phyloP scores from a whole-genome alignment of 441 rosid species.

The Erodium trifolium region DNA sequence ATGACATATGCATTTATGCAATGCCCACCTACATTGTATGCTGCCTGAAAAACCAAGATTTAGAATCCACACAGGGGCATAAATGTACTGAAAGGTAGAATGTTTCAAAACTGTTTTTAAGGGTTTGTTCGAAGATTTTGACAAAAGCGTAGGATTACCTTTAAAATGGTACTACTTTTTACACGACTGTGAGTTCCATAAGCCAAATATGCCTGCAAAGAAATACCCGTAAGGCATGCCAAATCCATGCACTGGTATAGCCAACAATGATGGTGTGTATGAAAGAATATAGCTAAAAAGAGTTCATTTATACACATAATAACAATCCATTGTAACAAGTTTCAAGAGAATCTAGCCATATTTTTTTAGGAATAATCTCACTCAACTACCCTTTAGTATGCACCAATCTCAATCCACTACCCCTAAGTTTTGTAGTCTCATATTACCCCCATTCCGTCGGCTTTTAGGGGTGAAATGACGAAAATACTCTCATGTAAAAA shows the following conservation, averaged over 20 bases:
- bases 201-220: constrained; percentile 66
- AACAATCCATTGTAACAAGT: not conserved
- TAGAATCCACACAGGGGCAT: not conserved
- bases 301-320: not conserved
- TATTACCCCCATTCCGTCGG: no score
- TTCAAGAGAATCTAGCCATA: no score
- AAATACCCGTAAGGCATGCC: not conserved
- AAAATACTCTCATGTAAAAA: no score
- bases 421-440: no score
- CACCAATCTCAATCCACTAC: no score
- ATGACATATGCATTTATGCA: constrained; percentile 49
- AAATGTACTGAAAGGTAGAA: constrained; percentile 3
- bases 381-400: no score
- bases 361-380: no score
- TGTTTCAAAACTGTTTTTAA: not conserved
- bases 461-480: no score
- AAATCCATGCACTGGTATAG: not conserved
- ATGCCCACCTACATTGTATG: constrained; percentile 63
- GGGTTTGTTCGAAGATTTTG: not conserved
- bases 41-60: constrained; percentile 27
- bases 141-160: constrained; percentile 28
- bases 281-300: not conserved
- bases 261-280: no score
- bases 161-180: constrained; percentile 41
- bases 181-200: constrained; percentile 46